Conservation (phyloP, 805 yeast genomes). For the Metschnikowia cerradonensis region DNA sequence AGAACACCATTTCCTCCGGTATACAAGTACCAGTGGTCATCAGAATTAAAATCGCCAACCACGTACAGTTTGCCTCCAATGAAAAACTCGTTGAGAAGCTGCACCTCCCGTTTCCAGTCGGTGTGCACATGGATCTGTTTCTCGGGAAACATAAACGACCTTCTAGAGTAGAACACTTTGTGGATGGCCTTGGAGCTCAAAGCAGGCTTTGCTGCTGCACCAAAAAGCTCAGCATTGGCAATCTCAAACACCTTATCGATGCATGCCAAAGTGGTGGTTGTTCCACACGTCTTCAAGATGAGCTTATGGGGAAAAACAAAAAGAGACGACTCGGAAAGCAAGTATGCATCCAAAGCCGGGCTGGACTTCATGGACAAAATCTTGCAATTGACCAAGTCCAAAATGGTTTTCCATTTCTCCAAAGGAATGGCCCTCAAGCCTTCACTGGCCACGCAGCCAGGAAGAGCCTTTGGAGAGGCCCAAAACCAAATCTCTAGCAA, state of each 20-base stretch:
- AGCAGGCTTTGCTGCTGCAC: not conserved
- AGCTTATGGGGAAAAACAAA: constrained; percentile 85
- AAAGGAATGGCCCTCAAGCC: constrained; percentile 65
- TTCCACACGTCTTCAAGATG: constrained; percentile 92
- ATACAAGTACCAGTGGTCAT: constrained; percentile 90
- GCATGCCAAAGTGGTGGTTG: constrained; percentile 85
- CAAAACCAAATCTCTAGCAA: constrained; percentile 87
- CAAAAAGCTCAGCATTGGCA: constrained; percentile 18
- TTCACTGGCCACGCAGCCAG: constrained; percentile 31
- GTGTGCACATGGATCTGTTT: constrained; percentile 77
- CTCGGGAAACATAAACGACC: constrained; percentile 89
- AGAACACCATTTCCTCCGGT: constrained; percentile 46
- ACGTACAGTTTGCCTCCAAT: constrained; percentile 58
- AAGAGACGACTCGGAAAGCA: constrained; percentile 83
- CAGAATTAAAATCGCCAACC: constrained; percentile 70
- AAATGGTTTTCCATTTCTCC: constrained; percentile 62
- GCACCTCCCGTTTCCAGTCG: constrained; percentile 80
- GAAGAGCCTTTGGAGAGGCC: constrained; percentile 41
- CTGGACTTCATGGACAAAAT: constrained; percentile 76
- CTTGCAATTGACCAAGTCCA: constrained; percentile 84
- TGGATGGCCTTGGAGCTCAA: constrained; percentile 41
- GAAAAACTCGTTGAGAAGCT: constrained; percentile 63
- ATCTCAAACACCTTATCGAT: constrained; percentile 56
- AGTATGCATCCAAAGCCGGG: constrained; percentile 68
- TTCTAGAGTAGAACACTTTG: constrained; percentile 82